These are phyloP conservation scores for Yarrowia phangngaensis DNA, from an alignment of 805 yeast genomes.

Conservation along the genomic window DNA sequence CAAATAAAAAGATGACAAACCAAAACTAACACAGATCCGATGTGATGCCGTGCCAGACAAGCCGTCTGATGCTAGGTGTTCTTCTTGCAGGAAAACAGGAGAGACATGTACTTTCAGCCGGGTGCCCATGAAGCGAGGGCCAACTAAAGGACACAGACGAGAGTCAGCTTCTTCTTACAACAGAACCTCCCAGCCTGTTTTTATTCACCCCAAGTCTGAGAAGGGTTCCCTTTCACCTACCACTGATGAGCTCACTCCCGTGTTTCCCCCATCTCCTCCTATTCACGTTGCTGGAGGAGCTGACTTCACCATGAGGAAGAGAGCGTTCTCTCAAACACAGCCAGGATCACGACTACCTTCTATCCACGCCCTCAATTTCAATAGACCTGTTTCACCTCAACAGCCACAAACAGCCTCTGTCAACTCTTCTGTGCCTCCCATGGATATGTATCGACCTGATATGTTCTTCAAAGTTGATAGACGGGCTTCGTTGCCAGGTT, in stretches of 20 bases:
- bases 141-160: conserved; percentile 47
- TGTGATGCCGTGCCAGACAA: conserved; percentile 41
- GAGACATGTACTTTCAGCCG: conserved; percentile 55
- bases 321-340: conserved; percentile 23
- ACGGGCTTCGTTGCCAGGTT: conserved; percentile 13
- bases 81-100: conserved; percentile 50
- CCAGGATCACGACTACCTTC: conserved; percentile 6
- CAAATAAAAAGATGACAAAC: neutral
- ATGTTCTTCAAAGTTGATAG: conserved; percentile 21
- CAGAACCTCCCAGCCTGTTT: conserved; percentile 15
- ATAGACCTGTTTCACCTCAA: conserved; percentile 14
- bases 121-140: conserved; percentile 60
- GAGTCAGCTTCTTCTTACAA: conserved; percentile 17
- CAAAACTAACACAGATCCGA: conserved; percentile 38
- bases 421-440: conserved; percentile 14
- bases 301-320: conserved; percentile 14
- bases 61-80: conserved; percentile 40
- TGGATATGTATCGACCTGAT: conserved; percentile 25
- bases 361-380: conserved; percentile 21
- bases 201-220: conserved; percentile 24
- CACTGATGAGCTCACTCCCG: conserved; percentile 14
- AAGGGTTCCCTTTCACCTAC: conserved; percentile 15
- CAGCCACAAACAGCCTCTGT: conserved; percentile 18
- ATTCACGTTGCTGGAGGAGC: conserved; percentile 5
- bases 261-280: conserved; percentile 21